Conservation (phyloP, 495 filamentous ascomycete genomes). For the Pyrenula aspistea region DNA sequence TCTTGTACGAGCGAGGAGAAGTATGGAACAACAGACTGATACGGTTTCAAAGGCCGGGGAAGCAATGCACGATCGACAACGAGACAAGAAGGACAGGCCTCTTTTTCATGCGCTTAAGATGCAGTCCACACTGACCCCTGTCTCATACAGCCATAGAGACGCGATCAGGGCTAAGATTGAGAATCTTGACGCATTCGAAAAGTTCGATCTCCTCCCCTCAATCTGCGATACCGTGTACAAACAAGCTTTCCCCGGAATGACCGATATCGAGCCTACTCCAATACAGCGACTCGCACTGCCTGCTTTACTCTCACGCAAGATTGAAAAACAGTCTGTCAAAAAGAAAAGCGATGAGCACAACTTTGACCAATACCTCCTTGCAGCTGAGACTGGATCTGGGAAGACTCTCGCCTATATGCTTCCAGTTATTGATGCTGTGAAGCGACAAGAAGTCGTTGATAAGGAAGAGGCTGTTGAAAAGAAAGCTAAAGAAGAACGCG, state of each 20-base stretch:
- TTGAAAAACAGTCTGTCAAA: slow-evolving; percentile 15
- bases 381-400: slow-evolving; percentile 92
- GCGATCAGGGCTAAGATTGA: slow-evolving; percentile 58
- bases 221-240: slow-evolving; percentile 60
- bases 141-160: slow-evolving; percentile 60
- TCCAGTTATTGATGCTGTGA: slow-evolving; percentile 71
- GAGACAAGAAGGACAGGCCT: slow-evolving; percentile 28
- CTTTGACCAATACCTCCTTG: slow-evolving; percentile 71
- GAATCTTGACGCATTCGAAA: slow-evolving; percentile 62
- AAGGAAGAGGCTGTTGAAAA: slow-evolving; percentile 37
- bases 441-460: slow-evolving; percentile 59
- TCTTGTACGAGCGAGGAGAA: slow-evolving; percentile 17
- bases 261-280: slow-evolving; percentile 66
- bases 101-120: slow-evolving; percentile 86
- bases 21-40: slow-evolving; percentile 6
- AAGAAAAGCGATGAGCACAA: slow-evolving; percentile 19
- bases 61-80: slow-evolving; percentile 19
- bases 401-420: slow-evolving; percentile 90
- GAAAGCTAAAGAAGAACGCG: slow-evolving; percentile 30
- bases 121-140: slow-evolving; percentile 62
- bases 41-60: slow-evolving; percentile 5
- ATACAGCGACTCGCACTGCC: slow-evolving; percentile 85
- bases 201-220: slow-evolving; percentile 60
- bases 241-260: slow-evolving; percentile 60
- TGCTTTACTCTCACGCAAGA: slow-evolving; percentile 38